Evolutionary conservation across 2,329 filamentous ascomycete species (phyloP).

Genomic region (Epichloe gansuensis): DNA sequence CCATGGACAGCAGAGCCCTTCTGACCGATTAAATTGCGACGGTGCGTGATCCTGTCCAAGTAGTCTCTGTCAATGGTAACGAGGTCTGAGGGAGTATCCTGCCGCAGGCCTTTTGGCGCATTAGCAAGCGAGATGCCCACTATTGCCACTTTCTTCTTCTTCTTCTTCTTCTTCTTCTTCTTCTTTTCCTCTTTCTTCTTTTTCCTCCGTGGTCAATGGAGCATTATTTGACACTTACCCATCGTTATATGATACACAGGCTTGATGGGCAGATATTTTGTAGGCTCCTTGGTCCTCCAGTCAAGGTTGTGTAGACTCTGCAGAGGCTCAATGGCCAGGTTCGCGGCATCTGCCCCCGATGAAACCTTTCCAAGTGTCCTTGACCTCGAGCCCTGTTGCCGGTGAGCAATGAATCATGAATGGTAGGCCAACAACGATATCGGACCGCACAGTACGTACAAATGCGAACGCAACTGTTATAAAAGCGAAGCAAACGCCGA

Average conservation of each 20-base stretch:
- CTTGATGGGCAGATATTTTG: slow-evolving; percentile 35
- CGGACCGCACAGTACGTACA: background rate
- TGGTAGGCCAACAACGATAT: background rate
- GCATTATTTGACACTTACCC: slow-evolving; percentile 22
- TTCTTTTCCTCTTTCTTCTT: no score
- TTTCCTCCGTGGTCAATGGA: no score
- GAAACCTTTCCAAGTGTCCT: background rate
- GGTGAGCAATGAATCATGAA: background rate
- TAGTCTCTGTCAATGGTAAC: slow-evolving; percentile 41
- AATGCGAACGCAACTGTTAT: background rate
- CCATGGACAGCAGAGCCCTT: slow-evolving; percentile 30
- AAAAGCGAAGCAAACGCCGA: background rate
- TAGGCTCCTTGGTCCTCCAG: slow-evolving; percentile 26
- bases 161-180: no score
- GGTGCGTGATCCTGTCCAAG: slow-evolving; percentile 26
- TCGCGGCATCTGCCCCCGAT: background rate
- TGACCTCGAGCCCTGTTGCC: background rate
- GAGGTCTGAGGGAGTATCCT: slow-evolving; percentile 32
- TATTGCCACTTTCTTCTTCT: no score
- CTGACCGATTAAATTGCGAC: slow-evolving; percentile 24
- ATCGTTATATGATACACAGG: slow-evolving; percentile 41
- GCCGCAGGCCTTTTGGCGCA: slow-evolving; percentile 28
- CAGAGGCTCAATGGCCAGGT: slow-evolving; percentile 12
- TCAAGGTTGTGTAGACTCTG: slow-evolving; percentile 18
- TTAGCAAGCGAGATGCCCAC: background rate